A percentile compares a stretch with the other conserved stretches of the same genome.
These are phyloP conservation scores for Rhynchosporium graminicola DNA, from an alignment of 2,329 filamentous ascomycete genomes.

Conservation along the genomic window DNA sequence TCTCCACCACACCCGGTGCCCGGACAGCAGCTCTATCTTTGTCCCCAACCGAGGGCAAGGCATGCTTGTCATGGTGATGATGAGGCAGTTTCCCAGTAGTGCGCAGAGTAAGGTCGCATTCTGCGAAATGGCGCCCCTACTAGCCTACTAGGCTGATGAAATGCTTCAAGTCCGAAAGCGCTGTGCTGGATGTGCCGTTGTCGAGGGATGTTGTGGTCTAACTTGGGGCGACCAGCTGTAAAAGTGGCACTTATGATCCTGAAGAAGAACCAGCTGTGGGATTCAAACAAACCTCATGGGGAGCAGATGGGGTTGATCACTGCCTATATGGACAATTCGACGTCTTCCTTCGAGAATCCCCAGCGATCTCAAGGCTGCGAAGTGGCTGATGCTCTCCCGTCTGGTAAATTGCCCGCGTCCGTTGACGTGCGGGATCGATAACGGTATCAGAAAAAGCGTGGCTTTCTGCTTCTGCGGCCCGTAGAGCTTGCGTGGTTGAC, in stretches of 20 bases:
- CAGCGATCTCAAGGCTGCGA: slow-evolving; percentile 6
- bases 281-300: background rate
- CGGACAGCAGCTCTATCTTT: background rate
- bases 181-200: background rate
- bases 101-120: background rate
- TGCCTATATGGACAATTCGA: background rate
- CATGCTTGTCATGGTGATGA: slow-evolving; percentile 2
- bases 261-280: background rate
- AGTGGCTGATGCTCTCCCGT: slow-evolving; percentile 17
- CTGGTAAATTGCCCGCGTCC: slow-evolving; percentile 24
- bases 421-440: slow-evolving; percentile 23
- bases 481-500: slow-evolving; percentile 30
- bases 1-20: background rate
- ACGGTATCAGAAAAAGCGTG: slow-evolving; percentile 20
- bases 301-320: background rate
- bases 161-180: background rate
- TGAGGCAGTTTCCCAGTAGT: background rate
- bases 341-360: slow-evolving; percentile 6
- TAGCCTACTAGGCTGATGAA: slow-evolving; percentile 4
- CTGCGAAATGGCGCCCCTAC: slow-evolving; percentile 2
- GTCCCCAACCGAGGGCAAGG: slow-evolving; percentile 15
- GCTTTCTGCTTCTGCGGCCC: slow-evolving; percentile 27
- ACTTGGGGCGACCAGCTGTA: background rate
- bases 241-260: background rate
- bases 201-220: background rate